Conservation (phyloP, 148 eudicot species). For the Dysphania ambrosioides region DNA sequence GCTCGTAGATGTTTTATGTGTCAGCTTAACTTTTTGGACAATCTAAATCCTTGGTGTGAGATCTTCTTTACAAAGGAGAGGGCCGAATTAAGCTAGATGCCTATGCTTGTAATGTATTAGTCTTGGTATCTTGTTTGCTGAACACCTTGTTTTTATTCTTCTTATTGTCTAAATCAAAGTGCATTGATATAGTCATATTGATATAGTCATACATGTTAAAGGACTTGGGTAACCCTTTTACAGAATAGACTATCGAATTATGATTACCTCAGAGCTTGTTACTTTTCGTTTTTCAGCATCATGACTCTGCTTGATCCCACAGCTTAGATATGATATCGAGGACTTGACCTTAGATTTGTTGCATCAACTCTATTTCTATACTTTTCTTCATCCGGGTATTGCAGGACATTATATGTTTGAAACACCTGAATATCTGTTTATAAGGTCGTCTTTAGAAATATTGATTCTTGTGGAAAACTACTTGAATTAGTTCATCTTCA, state of each 20-base stretch:
- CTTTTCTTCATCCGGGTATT: not conserved
- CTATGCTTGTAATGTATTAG: too few relatives aligned
- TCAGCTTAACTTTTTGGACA: not conserved
- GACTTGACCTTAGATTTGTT: not conserved
- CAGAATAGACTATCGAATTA: not conserved
- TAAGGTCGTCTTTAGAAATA: not conserved
- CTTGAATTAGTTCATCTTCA: not conserved
- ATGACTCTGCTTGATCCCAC: not conserved
- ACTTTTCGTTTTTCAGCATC: not conserved
- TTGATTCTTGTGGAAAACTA: not conserved
- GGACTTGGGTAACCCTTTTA: not conserved
- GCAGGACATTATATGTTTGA: not conserved
- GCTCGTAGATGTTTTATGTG: not conserved
- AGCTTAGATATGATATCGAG: slow-evolving; percentile 3
- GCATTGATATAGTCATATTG: too few relatives aligned
- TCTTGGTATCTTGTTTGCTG: not conserved
- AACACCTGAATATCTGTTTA: not conserved
- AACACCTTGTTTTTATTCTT: not conserved
- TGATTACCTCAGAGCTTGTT: not conserved
- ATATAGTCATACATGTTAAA: not conserved
- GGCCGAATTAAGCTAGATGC: not conserved
- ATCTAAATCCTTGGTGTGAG: not conserved
- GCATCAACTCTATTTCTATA: not conserved
- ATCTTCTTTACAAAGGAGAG: not conserved
- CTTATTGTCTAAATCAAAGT: not conserved